phyloP scores from a whole-genome alignment of 1,139 yeast genomes.

The Taiozyma sp. region DNA sequence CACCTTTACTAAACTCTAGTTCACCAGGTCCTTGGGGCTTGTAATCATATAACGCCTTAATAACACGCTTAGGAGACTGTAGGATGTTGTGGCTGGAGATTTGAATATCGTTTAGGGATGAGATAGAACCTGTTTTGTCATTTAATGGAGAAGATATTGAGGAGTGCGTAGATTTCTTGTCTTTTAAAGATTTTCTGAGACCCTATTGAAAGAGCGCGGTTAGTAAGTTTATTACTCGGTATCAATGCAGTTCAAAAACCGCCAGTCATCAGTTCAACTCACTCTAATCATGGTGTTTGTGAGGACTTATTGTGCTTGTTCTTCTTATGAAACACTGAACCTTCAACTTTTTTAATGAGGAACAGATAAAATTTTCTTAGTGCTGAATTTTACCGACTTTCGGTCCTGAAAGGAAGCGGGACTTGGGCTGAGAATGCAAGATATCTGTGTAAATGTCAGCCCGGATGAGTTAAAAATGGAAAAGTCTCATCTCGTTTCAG shows the following conservation, averaged over 20 bases:
- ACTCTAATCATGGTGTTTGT: conserved; percentile 1
- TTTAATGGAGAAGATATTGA: conserved; percentile 22
- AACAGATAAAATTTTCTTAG: neutral
- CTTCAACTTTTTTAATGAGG: neutral
- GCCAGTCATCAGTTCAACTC: neutral
- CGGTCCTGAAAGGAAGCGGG: conserved; percentile 33
- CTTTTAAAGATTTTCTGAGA: conserved; percentile 23
- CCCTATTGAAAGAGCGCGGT: conserved; percentile 12
- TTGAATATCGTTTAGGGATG: conserved; percentile 19
- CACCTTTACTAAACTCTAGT: conserved; percentile 72
- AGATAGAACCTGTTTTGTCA: conserved; percentile 14
- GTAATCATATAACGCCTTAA: conserved; percentile 77
- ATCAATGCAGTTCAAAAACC: neutral
- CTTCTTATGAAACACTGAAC: neutral
- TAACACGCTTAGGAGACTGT: conserved; percentile 65
- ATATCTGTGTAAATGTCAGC: neutral
- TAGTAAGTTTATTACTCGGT: neutral
- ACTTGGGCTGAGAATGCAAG: neutral
- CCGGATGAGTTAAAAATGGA: neutral
- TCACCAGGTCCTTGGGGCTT: conserved; percentile 81
- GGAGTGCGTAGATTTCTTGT: conserved; percentile 20
- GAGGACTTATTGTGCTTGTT: neutral
- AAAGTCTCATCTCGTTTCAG: neutral
- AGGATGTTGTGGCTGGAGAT: conserved; percentile 17
- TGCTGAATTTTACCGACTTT: conserved; percentile 14